Conservation (phyloP, 176 grass and related monocot species). For the Raddia guianensis region DNA sequence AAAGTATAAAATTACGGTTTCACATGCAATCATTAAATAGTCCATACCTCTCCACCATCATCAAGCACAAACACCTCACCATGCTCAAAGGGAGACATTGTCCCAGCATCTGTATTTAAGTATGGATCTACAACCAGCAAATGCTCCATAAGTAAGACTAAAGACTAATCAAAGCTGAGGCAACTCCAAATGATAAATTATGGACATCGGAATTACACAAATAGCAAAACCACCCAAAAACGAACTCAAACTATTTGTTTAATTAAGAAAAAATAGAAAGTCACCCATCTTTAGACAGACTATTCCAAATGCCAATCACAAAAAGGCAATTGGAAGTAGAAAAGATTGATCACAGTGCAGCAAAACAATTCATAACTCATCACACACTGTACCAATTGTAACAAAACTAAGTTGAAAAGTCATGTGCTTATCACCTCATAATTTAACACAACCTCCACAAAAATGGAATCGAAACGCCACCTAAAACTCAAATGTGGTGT, state of each 20-base stretch:
- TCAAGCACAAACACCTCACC: constrained; percentile 99
- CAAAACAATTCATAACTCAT: not conserved
- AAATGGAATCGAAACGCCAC: not conserved
- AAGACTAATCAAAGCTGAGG: not conserved
- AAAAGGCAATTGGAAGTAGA: not conserved
- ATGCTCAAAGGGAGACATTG: constrained; percentile 97
- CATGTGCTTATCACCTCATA: constrained; percentile 21
- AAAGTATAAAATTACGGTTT: not conserved
- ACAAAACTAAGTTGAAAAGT: constrained; percentile 13
- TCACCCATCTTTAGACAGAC: not conserved
- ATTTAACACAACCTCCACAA: constrained; percentile 25
- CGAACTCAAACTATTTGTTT: not conserved
- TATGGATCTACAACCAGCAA: constrained; percentile 73
- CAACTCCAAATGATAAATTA: constrained; percentile 1
- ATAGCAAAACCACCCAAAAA: not conserved
- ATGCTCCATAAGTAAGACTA: constrained; percentile 14
- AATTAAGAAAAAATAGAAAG: not conserved
- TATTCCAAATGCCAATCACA: not conserved
- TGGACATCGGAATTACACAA: not conserved
- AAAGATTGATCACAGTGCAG: not conserved
- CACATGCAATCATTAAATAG: constrained; percentile 15
- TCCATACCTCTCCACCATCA: constrained; percentile 84
- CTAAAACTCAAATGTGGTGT: constrained; percentile 10
- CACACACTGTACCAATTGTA: not conserved
- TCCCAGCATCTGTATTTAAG: constrained; percentile 94